phyloP scores from a whole-genome alignment of 352 stramenopile genomes.

The Pythium grandisporangium region DNA sequence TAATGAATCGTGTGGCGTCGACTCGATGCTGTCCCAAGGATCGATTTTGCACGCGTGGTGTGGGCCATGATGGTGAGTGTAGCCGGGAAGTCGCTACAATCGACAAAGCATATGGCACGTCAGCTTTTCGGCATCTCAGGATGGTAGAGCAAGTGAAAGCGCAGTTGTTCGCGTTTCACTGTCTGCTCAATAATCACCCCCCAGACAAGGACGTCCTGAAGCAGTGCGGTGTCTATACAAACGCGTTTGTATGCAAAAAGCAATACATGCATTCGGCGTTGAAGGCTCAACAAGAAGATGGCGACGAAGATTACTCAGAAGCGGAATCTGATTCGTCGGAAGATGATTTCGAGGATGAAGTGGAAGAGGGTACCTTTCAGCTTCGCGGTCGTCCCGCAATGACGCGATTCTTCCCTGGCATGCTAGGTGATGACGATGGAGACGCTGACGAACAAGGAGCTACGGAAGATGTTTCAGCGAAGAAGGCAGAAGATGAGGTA shows the following conservation, averaged over 20 bases:
- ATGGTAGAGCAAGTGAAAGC: constrained; percentile 85
- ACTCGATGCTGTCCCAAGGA: constrained; percentile 75
- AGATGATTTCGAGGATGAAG: constrained; percentile 57
- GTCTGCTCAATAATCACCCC: constrained; percentile 80
- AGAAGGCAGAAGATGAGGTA: constrained; percentile 61
- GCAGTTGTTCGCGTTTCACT: constrained; percentile 85
- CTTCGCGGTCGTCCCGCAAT: constrained; percentile 21
- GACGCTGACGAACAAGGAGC: constrained; percentile 38
- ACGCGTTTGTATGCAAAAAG: constrained; percentile 70
- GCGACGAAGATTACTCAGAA: constrained; percentile 20
- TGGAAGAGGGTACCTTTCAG: constrained; percentile 40
- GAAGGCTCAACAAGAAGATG: constrained; percentile 36
- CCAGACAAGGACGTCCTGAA: constrained; percentile 82
- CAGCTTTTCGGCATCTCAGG: constrained; percentile 47
- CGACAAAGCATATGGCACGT: constrained; percentile 62
- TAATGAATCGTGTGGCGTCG: constrained; percentile 29
- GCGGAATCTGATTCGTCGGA: constrained; percentile 52
- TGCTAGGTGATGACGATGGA: constrained; percentile 36
- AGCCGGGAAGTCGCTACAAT: constrained; percentile 65
- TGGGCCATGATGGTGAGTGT: constrained; percentile 62
- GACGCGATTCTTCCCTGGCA: constrained; percentile 40
- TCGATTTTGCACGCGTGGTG: constrained; percentile 75
- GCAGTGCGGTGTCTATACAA: constrained; percentile 76
- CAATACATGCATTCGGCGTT: constrained; percentile 36
- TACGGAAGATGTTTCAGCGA: constrained; percentile 34